Evolutionary conservation across 768 basidiomycete species (phyloP), one percentile per base, ranked within the genome.

Genomic region (Podaxis sp.): DNA sequence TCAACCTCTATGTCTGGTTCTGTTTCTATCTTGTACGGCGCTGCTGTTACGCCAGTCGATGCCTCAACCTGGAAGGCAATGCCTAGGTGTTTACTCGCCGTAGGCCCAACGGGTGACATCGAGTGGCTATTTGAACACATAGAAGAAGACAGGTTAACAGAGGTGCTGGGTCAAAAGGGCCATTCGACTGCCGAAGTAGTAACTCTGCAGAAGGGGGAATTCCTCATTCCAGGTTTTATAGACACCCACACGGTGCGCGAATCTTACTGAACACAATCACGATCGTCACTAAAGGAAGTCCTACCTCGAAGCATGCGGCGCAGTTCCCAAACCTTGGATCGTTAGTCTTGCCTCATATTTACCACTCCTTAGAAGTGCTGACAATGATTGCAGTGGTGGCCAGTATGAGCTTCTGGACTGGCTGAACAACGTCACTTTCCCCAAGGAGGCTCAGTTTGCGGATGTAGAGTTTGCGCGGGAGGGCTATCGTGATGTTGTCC

Each of bases 391-490:
- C 63, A 46, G 55, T 70, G 92, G 92, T 11, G 96, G 95, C 7
- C 84, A 95, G 67, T 87, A 90, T 68, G 85, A 96, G 70, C 87
- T 99, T 3, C 81, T 98, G 12, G 91, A 93, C 64, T 99, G 96
- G 96, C 83, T 96, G 26, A 71, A 84, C 24, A 77, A 89, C 24
- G 80, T 93, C 61, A 97, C 95, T 2, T 99, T 96, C 73, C 96
- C 96, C 0, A 85, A 85, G 71, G 96, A 99, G 72, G 80, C 85
- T 26, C 87, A 83, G 63, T 98, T 95, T 71, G 67, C 75, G 11
- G 87, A 96, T 68, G 63, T 81, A 2, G 74, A 78, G 2, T 95
- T 93, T 73, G 95, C 96, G 2, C 73, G 77, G 40, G 79, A 75
- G 48, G 79, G 86, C 0, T 99, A 98, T 68, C 72, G 80, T 15